Base-by-base conservation (phyloP, 1,284 basidiomycete species). In the Gomphus bonarii region DNA sequence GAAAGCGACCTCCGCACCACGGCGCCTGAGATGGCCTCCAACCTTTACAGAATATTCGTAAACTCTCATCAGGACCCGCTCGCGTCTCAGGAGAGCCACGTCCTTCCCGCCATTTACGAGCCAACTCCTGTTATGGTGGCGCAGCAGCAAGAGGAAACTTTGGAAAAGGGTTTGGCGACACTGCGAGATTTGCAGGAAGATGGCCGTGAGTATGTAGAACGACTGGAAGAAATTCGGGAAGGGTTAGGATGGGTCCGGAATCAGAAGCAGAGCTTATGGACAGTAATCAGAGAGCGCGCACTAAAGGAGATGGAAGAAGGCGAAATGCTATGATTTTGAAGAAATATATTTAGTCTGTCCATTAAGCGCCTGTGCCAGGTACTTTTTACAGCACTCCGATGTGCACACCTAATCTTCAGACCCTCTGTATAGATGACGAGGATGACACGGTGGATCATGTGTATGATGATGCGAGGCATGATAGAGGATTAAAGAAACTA, bases 161-260 rank as follows among this genome's bases (percentile, higher is more conserved):
- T 91, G 57, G 85, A 89, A 65, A 88, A 86, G 66, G 79, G 82
- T 11, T 63, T 91, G 43, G 78, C 82, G 10, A 76, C 79, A 3
- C 68, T 91, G 51, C 78, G 84, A 51, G 88, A 91, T 63, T 71
- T 91, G 16, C 83, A 87, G 64, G 88, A 91, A 65, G 88, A 91
- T 63, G 84, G 83, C 3, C 74, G 87, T 50, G 88, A 91, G 67
- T 91, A 90, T 65, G 80, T 83, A 3, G 88, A 90, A 64, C 77
- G 88, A 28, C 67, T 91, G 57, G 80, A 85, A 63, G 88, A 91
- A 66, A 87, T 91, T 55, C 70, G 88, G 53, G 87, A 91, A 63
- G 79, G 79, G 1, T 67, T 90, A 54, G 88, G 88, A 3, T 82
- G 85, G 62, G 76, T 83, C 46, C 72, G 81, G 54, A 77, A 77